These are phyloP conservation scores for Alternaria atra DNA, from an alignment of 2,329 filamentous ascomycete species.

Conservation along the genomic window DNA sequence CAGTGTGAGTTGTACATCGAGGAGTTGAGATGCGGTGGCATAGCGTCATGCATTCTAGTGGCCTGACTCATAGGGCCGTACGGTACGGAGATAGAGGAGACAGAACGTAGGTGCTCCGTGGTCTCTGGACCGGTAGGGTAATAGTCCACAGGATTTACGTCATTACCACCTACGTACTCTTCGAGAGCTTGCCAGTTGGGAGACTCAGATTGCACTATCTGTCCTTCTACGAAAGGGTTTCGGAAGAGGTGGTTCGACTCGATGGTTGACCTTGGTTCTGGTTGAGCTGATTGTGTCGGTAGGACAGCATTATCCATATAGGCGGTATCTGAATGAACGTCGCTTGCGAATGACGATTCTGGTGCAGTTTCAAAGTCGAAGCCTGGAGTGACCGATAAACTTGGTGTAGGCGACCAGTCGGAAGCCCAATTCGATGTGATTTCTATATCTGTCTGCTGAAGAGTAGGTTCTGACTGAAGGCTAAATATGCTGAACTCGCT, in stretches of 20 bases:
- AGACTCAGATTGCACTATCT: slow-evolving; percentile 34
- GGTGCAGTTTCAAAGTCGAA: slow-evolving; percentile 43
- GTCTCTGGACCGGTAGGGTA: slow-evolving; percentile 21
- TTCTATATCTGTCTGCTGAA: slow-evolving; percentile 28
- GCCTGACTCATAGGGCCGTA: slow-evolving; percentile 29
- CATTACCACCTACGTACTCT: slow-evolving; percentile 36
- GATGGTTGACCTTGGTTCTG: slow-evolving; percentile 28
- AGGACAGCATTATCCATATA: slow-evolving; percentile 37
- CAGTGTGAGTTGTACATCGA: slow-evolving; percentile 37
- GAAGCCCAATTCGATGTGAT: slow-evolving; percentile 30
- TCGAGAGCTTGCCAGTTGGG: slow-evolving; percentile 39
- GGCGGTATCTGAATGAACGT: slow-evolving; percentile 30
- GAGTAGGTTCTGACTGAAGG: slow-evolving; percentile 32
- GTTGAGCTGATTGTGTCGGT: slow-evolving; percentile 17
- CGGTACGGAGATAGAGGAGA: slow-evolving; percentile 21
- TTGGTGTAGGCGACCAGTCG: slow-evolving; percentile 39
- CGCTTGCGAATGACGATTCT: slow-evolving; percentile 37
- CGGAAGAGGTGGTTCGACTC: slow-evolving; percentile 37
- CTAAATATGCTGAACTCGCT: slow-evolving; percentile 43
- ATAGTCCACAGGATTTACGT: slow-evolving; percentile 35
- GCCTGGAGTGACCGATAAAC: slow-evolving; percentile 36
- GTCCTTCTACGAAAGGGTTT: slow-evolving; percentile 40
- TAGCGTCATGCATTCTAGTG: slow-evolving; percentile 22
- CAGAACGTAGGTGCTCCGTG: not conserved
- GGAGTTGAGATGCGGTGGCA: slow-evolving; percentile 21